Conservation (phyloP, 805 yeast species). For the Candida insectorum region DNA sequence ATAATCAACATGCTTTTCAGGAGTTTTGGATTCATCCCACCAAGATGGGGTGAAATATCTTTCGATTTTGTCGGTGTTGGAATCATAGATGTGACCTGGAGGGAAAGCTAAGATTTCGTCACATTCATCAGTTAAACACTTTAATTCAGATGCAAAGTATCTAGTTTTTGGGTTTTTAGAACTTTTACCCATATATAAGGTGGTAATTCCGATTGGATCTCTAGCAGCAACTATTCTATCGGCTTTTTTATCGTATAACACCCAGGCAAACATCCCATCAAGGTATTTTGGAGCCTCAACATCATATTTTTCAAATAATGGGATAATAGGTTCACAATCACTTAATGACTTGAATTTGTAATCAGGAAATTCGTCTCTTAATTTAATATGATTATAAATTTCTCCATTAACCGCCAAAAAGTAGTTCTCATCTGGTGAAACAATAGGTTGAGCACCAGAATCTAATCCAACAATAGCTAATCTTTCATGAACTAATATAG, state of each 20-base stretch:
- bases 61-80: constrained; percentile 77
- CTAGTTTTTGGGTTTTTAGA: constrained; percentile 68
- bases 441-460: constrained; percentile 97
- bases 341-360: constrained; percentile 81
- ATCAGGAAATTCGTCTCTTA: constrained; percentile 71
- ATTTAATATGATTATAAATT: constrained; percentile 91
- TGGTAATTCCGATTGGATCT: constrained; percentile 97
- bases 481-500: constrained; percentile 92
- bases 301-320: constrained; percentile 82
- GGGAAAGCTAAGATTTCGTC: constrained; percentile 93
- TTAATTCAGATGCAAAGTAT: constrained; percentile 91
- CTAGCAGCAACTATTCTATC: constrained; percentile 96
- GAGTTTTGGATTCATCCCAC: constrained; percentile 83
- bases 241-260: constrained; percentile 72
- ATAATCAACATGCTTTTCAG: constrained; percentile 73
- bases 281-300: constrained; percentile 86
- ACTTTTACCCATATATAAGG: constrained; percentile 90
- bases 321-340: constrained; percentile 98
- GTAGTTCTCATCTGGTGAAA: constrained; percentile 70
- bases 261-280: constrained; percentile 99
- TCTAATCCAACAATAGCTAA: constrained; percentile 96
- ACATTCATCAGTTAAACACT: constrained; percentile 92
- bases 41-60: constrained; percentile 91
- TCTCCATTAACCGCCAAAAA: constrained; percentile 93
- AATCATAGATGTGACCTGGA: constrained; percentile 97